These are phyloP conservation scores for Dactylella cylindrospora DNA, from an alignment of 2,329 filamentous ascomycete genomes.

Conservation along the genomic window DNA sequence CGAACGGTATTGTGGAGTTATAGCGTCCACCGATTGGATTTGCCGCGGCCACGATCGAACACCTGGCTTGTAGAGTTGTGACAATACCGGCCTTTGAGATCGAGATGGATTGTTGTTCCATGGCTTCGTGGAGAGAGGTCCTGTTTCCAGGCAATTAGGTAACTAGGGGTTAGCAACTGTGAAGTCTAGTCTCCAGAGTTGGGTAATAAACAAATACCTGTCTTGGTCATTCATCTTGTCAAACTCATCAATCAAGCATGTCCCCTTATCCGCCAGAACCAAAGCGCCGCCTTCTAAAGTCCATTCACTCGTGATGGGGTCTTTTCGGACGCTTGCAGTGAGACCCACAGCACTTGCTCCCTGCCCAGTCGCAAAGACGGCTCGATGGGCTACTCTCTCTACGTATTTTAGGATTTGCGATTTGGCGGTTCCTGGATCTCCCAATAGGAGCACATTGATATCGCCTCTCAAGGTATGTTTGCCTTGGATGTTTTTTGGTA, in stretches of 20 bases:
- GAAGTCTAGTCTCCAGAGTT: not conserved
- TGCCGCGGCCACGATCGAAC: slow-evolving; percentile 92
- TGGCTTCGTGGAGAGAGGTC: slow-evolving; percentile 97
- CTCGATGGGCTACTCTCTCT: slow-evolving; percentile 93
- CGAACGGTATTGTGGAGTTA: slow-evolving; percentile 94
- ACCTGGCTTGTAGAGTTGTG: slow-evolving; percentile 91
- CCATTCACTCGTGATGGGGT: slow-evolving; percentile 95
- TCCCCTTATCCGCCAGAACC: slow-evolving; percentile 90
- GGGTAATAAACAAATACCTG: slow-evolving; percentile 49
- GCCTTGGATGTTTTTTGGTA: slow-evolving; percentile 85
- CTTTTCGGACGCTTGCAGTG: slow-evolving; percentile 91
- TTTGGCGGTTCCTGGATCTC: slow-evolving; percentile 96
- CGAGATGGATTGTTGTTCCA: slow-evolving; percentile 99
- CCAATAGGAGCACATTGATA: slow-evolving; percentile 94
- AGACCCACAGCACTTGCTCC: slow-evolving; percentile 96
- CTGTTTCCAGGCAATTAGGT: slow-evolving; percentile 51
- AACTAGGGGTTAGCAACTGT: not conserved
- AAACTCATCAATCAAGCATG: slow-evolving; percentile 96
- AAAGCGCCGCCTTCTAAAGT: slow-evolving; percentile 93
- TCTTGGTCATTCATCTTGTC: slow-evolving; percentile 99
- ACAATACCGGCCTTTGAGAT: slow-evolving; percentile 99
- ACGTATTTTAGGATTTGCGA: slow-evolving; percentile 97
- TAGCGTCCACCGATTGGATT: slow-evolving; percentile 96
- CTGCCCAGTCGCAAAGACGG: slow-evolving; percentile 96
- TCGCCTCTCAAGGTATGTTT: slow-evolving; percentile 90